A percentile compares a stretch with the other conserved stretches of the same genome.
These are phyloP conservation scores for Gymnopus androsaceus DNA, from an alignment of 1,284 basidiomycete genomes.

Conservation along the genomic window DNA sequence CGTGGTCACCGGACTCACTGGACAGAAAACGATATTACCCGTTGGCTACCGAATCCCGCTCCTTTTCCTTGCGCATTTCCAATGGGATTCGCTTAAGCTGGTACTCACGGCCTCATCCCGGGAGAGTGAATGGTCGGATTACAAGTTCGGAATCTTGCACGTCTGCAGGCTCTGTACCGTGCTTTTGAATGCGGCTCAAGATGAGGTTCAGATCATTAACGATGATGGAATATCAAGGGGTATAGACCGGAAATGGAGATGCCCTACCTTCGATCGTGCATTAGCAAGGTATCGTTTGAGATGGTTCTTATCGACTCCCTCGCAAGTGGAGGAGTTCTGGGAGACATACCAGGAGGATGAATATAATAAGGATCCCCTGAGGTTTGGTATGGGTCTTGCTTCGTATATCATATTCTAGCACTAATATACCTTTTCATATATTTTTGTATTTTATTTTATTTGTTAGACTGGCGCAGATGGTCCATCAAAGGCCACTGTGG, in stretches of 20 bases:
- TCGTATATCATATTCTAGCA: constrained; percentile 1
- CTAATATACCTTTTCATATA: background rate
- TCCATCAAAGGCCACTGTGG: constrained; percentile 42
- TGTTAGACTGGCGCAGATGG: constrained; percentile 39
- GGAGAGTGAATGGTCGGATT: constrained; percentile 38
- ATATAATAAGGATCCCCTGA: constrained; percentile 40
- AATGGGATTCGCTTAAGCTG: constrained; percentile 39
- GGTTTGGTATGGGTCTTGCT: constrained; percentile 31
- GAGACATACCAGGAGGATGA: constrained; percentile 42
- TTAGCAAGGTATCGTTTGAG: constrained; percentile 40
- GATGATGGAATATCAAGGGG: constrained; percentile 8
- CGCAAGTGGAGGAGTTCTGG: constrained; percentile 40
- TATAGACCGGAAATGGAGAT: constrained; percentile 37
- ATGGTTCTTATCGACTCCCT: constrained; percentile 42
- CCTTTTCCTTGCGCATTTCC: constrained; percentile 43
- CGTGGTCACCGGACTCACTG: constrained; percentile 22
- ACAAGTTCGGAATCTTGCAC: constrained; percentile 43
- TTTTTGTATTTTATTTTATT: constrained; percentile 6
- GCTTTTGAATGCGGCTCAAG: constrained; percentile 35
- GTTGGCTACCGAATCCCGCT: constrained; percentile 41
- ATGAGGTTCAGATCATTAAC: constrained; percentile 19
- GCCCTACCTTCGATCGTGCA: constrained; percentile 42
- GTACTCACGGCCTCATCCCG: constrained; percentile 34
- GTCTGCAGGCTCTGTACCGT: constrained; percentile 36
- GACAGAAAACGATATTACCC: constrained; percentile 28